phyloP scores from a whole-genome alignment of 2,329 filamentous ascomycete genomes.

The Paradendryphiella salina region DNA sequence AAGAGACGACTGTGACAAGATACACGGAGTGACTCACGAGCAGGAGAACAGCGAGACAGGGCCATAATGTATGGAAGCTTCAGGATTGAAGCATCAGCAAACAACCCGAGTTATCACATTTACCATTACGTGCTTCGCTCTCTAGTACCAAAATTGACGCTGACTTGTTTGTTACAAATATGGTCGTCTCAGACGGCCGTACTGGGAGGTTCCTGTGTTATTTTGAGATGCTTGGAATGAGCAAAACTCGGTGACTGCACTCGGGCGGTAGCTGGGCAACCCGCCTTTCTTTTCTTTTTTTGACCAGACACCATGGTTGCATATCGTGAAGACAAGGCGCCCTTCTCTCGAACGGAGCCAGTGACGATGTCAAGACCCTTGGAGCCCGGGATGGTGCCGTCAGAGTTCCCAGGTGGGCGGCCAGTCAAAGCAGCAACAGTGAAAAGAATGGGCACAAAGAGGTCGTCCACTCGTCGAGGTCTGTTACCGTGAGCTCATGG shows the following conservation, averaged over 20 bases:
- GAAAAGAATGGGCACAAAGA: conserved; percentile 3
- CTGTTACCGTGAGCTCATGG: conserved; percentile 5
- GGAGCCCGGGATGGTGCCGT: not conserved
- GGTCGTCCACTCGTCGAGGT: not conserved
- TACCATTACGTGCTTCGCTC: too few relatives aligned
- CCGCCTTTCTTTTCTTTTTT: not conserved
- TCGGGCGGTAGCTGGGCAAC: not conserved
- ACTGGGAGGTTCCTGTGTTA: not conserved
- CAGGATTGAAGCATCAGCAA: too few relatives aligned
- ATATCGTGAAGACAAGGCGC: not conserved
- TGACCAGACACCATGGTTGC: not conserved
- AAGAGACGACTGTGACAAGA: too few relatives aligned
- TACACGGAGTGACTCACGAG: too few relatives aligned
- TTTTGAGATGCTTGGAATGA: not conserved
- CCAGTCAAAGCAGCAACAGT: not conserved
- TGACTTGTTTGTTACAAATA: too few relatives aligned
- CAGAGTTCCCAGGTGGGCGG: not conserved
- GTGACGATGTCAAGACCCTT: not conserved
- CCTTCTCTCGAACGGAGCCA: not conserved
- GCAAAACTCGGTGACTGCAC: conserved; percentile 1
- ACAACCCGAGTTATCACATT: too few relatives aligned
- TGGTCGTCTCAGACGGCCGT: not conserved
- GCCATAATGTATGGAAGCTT: too few relatives aligned
- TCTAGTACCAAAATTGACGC: too few relatives aligned
- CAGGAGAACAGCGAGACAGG: too few relatives aligned